Conservation (phyloP, 306 rosid species). For the Mimosa pudica region DNA sequence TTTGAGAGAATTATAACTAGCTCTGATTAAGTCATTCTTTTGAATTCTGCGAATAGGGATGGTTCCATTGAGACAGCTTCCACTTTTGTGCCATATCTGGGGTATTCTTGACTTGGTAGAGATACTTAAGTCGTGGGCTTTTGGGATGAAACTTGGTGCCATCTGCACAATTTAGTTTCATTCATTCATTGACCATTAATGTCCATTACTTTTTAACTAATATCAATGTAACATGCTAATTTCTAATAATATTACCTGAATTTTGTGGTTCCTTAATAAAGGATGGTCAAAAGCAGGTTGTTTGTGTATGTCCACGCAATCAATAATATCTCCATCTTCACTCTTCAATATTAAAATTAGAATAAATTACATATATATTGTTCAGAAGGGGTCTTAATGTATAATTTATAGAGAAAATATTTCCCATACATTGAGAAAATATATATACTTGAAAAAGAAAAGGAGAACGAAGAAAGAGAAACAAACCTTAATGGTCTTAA, state of each 20-base stretch:
- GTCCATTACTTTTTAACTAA: neutral
- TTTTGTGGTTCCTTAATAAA: constrained; percentile 48
- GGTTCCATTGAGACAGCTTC: constrained; percentile 71
- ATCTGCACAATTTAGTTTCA: constrained; percentile 37
- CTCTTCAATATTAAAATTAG: constrained; percentile 39
- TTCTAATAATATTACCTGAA: constrained; percentile 38
- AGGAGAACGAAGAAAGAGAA: neutral
- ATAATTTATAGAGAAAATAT: neutral
- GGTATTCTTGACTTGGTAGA: neutral
- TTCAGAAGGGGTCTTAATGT: neutral
- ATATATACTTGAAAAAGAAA: neutral
- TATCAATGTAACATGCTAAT: neutral
- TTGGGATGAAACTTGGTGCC: constrained; percentile 36
- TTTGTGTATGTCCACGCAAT: constrained; percentile 54
- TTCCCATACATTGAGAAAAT: neutral
- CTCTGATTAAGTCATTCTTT: constrained; percentile 49
- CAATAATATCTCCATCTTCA: constrained; percentile 65
- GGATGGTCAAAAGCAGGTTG: constrained; percentile 71
- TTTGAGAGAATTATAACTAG: constrained; percentile 37
- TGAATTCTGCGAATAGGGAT: constrained; percentile 61
- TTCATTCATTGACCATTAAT: neutral
- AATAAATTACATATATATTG: neutral
- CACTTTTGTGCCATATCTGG: constrained; percentile 73
- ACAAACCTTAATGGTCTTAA: constrained; percentile 53
- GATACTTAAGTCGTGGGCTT: constrained; percentile 19